Percentiles rank a stretch among this genome's conserved stretches.
Conservation (phyloP, 192 early-diverging fungal species). For the Dimargaris verticillata region DNA sequence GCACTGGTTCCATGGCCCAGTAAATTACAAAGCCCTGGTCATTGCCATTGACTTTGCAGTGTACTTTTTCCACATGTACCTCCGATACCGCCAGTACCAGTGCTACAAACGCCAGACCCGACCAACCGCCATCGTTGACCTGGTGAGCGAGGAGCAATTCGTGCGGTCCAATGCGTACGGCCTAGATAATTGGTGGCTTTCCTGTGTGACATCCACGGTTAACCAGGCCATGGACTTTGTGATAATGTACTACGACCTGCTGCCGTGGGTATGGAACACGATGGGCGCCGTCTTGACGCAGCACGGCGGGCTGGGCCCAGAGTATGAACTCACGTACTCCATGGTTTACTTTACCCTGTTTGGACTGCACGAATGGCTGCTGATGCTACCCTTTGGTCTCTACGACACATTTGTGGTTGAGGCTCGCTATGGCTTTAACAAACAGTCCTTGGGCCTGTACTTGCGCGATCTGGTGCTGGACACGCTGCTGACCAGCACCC, state of each 20-base stretch:
- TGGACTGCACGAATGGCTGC: slow-evolving; percentile 34
- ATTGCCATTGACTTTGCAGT: slow-evolving; percentile 49
- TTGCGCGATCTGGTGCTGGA: slow-evolving; percentile 63
- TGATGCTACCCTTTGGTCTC: slow-evolving; percentile 61
- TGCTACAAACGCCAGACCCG: slow-evolving; percentile 44
- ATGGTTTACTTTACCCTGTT: slow-evolving; percentile 53
- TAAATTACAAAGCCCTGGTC: slow-evolving; percentile 69
- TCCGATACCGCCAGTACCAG: slow-evolving; percentile 63
- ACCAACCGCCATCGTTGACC: slow-evolving; percentile 46
- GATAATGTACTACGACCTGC: slow-evolving; percentile 47
- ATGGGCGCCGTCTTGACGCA: slow-evolving; percentile 35
- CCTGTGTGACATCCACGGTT: slow-evolving; percentile 43
- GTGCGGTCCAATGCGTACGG: slow-evolving; percentile 70
- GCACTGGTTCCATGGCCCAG: slow-evolving; percentile 7
- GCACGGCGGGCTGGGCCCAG: slow-evolving; percentile 34
- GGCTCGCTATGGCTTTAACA: slow-evolving; percentile 89
- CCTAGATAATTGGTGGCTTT: slow-evolving; percentile 64
- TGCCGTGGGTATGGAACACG: slow-evolving; percentile 57
- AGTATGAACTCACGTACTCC: slow-evolving; percentile 73
- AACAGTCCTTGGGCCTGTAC: slow-evolving; percentile 65
- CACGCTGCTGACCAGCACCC: slow-evolving; percentile 40
- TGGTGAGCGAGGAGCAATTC: slow-evolving; percentile 63
- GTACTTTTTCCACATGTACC: slow-evolving; percentile 67
- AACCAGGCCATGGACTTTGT: slow-evolving; percentile 42
- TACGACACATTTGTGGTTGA: slow-evolving; percentile 94